These are phyloP conservation scores for Protomyces arabidopsidicola DNA, from an alignment of 1,139 yeast species.

Conservation along the genomic window DNA sequence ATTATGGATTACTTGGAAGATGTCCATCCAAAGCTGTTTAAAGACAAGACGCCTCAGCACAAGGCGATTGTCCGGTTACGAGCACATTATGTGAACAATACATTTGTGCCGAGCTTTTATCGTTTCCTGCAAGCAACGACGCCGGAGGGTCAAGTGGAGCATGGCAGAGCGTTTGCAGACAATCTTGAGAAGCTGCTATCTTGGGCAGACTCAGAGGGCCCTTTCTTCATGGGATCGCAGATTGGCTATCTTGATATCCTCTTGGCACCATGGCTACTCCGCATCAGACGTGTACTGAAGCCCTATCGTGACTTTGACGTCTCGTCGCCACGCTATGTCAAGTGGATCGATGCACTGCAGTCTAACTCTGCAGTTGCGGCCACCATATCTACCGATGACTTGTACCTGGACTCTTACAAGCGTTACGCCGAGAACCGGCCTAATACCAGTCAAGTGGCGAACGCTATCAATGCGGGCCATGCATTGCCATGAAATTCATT, in stretches of 20 bases:
- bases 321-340: neutral
- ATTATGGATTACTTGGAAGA: constrained; percentile 25
- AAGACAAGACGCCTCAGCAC: neutral
- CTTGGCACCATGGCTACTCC: constrained; percentile 23
- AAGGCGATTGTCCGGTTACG: constrained; percentile 10
- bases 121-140: constrained; percentile 24
- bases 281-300: constrained; percentile 20
- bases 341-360: constrained; percentile 8
- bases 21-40: constrained; percentile 1
- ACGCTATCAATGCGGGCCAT: constrained; percentile 24
- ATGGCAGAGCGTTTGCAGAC: constrained; percentile 14
- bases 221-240: constrained; percentile 12
- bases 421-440: constrained; percentile 28
- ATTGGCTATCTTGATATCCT: constrained; percentile 20
- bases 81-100: constrained; percentile 11
- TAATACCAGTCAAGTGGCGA: constrained; percentile 26
- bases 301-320: constrained; percentile 26
- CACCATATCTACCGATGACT: constrained; percentile 17
- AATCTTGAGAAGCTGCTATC: constrained; percentile 4
- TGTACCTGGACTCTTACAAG: constrained; percentile 24
- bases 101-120: constrained; percentile 21
- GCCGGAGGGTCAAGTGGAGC: neutral
- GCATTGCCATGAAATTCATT: constrained; percentile 6
- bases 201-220: constrained; percentile 9
- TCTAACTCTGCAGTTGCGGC: constrained; percentile 10